Conservation (phyloP, 2,329 filamentous ascomycete genomes). For the Trichoderma koningiopsis region DNA sequence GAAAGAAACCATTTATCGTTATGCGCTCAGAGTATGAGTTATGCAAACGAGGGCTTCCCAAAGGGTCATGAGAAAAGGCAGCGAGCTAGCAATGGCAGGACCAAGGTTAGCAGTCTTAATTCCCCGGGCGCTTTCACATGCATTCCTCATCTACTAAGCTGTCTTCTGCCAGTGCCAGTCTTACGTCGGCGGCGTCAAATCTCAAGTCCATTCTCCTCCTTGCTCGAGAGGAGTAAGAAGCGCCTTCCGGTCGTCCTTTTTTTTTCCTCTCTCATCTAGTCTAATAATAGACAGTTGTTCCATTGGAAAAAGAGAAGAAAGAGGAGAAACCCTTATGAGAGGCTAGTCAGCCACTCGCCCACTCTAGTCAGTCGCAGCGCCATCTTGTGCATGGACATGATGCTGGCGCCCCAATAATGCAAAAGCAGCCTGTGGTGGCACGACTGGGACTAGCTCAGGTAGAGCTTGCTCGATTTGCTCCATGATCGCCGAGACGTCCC, state of each 20-base stretch:
- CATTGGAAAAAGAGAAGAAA: neutral
- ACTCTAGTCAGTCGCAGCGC: neutral
- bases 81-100: neutral
- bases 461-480: neutral
- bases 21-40: neutral
- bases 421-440: neutral
- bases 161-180: conserved; percentile 2
- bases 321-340: neutral
- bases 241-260: conserved; percentile 3
- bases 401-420: neutral
- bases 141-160: conserved; percentile 4
- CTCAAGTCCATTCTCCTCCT: neutral
- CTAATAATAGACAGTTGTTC: neutral
- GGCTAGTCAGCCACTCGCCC: neutral
- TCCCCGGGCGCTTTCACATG: conserved; percentile 15
- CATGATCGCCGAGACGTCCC: neutral
- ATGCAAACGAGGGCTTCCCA: neutral
- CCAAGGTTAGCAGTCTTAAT: neutral
- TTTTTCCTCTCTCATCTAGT: neutral
- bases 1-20: neutral
- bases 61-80: neutral
- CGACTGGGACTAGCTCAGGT: neutral
- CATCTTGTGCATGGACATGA: too few relatives aligned
- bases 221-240: neutral
- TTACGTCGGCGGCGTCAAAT: conserved; percentile 23